Conservation (phyloP, 2,329 filamentous ascomycete species). For the Atkinsonella texensis region DNA sequence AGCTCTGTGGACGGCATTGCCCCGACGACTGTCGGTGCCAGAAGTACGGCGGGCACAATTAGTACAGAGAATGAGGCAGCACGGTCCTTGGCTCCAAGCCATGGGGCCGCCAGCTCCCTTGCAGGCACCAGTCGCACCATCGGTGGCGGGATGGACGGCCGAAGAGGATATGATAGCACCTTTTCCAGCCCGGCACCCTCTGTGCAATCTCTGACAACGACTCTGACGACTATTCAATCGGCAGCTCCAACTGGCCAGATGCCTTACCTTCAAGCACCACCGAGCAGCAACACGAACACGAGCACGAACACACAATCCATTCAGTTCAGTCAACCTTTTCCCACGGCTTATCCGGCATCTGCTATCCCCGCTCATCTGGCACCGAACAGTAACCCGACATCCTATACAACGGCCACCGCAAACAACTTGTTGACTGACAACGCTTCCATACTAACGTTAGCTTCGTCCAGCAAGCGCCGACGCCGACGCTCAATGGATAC, state of each 20-base stretch:
- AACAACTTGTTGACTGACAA: conserved; percentile 77
- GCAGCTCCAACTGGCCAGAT: conserved; percentile 44
- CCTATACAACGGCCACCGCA: conserved; percentile 66
- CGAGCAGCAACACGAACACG: conserved; percentile 15
- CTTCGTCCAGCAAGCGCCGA: conserved; percentile 68
- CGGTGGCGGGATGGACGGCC: conserved; percentile 52
- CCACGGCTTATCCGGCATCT: conserved; percentile 51
- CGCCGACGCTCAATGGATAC: conserved; percentile 74
- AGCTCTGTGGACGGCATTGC: conserved; percentile 47
- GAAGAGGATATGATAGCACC: conserved; percentile 61
- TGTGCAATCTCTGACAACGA: conserved; percentile 69
- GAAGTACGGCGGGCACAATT: conserved; percentile 66
- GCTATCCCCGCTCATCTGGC: conserved; percentile 62
- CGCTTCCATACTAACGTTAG: conserved; percentile 73
- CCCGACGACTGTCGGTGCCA: conserved; percentile 50
- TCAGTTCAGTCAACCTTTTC: conserved; percentile 55
- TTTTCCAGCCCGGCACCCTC: conserved; percentile 77
- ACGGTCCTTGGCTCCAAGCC: conserved; percentile 64
- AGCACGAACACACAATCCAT: conserved; percentile 36
- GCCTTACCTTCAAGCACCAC: conserved; percentile 14
- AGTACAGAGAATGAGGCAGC: conserved; percentile 73
- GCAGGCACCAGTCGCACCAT: conserved; percentile 64
- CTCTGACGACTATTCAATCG: conserved; percentile 76
- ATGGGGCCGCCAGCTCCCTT: conserved; percentile 45
- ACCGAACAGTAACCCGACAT: conserved; percentile 48